Conservation (phyloP, 371 early-diverging fungal species). For the Mycotypha africana region DNA sequence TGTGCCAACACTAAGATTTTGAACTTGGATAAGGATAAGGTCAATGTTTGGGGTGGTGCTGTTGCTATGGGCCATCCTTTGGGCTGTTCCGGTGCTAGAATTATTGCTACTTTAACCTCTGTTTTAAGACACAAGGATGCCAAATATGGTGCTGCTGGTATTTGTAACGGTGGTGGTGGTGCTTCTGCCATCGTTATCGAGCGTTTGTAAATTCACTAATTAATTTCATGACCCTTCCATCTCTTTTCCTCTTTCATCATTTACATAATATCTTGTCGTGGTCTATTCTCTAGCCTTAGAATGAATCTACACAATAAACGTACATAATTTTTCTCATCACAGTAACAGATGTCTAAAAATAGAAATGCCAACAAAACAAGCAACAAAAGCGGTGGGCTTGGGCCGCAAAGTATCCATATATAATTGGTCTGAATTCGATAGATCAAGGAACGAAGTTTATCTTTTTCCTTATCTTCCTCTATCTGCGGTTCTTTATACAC, state of each 20-base stretch:
- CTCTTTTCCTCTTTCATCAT: background rate
- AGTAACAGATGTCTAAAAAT: background rate
- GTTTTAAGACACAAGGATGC: slow-evolving; percentile 67
- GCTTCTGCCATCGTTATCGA: slow-evolving; percentile 88
- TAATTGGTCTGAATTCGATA: too few relatives aligned
- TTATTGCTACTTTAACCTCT: slow-evolving; percentile 79
- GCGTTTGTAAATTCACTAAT: slow-evolving; percentile 31
- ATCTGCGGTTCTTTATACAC: too few relatives aligned
- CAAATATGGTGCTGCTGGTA: slow-evolving; percentile 85
- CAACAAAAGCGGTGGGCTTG: background rate
- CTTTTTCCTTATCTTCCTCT: background rate
- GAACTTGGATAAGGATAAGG: slow-evolving; percentile 13
- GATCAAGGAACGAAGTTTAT: background rate
- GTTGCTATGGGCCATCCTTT: slow-evolving; percentile 98
- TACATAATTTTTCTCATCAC: background rate
- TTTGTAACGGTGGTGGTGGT: slow-evolving; percentile 97
- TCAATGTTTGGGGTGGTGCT: slow-evolving; percentile 93
- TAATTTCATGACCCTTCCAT: too few relatives aligned
- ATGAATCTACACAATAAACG: background rate
- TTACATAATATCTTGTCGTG: background rate
- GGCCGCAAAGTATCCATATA: too few relatives aligned
- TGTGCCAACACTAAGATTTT: slow-evolving; percentile 86
- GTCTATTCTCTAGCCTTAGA: background rate
- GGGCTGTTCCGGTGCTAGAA: slow-evolving; percentile 94
- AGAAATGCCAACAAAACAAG: background rate